phyloP scores from a whole-genome alignment of 2,329 filamentous ascomycete species.

The Didymella segeticola region DNA sequence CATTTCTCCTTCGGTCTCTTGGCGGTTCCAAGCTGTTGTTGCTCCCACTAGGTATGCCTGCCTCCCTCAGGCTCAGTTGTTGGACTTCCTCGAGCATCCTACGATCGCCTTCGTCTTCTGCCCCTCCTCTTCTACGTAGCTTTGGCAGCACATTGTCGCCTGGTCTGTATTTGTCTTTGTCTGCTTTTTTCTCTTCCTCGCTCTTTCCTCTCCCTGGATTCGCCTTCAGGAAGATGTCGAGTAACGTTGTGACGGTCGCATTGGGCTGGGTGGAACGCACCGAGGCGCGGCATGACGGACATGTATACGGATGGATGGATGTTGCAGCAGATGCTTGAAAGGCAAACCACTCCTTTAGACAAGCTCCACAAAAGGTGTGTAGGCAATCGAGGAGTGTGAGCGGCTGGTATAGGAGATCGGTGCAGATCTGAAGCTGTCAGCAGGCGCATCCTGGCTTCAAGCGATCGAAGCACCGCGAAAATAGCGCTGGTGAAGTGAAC shows the following conservation, averaged over 20 bases:
- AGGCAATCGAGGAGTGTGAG: conserved; percentile 91
- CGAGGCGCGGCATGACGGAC: conserved; percentile 86
- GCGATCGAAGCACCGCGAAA: conserved; percentile 4
- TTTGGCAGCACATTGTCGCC: conserved; percentile 81
- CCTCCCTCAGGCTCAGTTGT: conserved; percentile 75
- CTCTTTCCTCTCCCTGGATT: conserved; percentile 78
- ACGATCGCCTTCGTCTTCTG: conserved; percentile 70
- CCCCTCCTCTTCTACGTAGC: conserved; percentile 57
- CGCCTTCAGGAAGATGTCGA: conserved; percentile 85
- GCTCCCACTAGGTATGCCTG: conserved; percentile 55
- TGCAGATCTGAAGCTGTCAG: conserved; percentile 77
- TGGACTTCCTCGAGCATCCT: conserved; percentile 74
- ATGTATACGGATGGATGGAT: conserved; percentile 73
- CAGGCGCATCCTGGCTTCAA: conserved; percentile 21
- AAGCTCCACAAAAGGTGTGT: conserved; percentile 95
- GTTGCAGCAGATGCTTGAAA: conserved; percentile 72
- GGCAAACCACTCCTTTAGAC: conserved; percentile 93
- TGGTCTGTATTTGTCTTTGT: conserved; percentile 76
- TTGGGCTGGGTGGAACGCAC: conserved; percentile 90
- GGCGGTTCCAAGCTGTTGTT: conserved; percentile 51
- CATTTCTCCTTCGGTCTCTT: conserved; percentile 41
- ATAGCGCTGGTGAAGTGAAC: neutral
- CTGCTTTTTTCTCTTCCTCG: conserved; percentile 75
- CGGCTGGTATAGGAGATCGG: conserved; percentile 89
- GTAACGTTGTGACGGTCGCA: conserved; percentile 84